A percentile compares a stretch with the other conserved stretches of the same genome.
phyloP scores from a whole-genome alignment of 2,329 filamentous ascomycete genomes.

The Exophiala mesophila region DNA sequence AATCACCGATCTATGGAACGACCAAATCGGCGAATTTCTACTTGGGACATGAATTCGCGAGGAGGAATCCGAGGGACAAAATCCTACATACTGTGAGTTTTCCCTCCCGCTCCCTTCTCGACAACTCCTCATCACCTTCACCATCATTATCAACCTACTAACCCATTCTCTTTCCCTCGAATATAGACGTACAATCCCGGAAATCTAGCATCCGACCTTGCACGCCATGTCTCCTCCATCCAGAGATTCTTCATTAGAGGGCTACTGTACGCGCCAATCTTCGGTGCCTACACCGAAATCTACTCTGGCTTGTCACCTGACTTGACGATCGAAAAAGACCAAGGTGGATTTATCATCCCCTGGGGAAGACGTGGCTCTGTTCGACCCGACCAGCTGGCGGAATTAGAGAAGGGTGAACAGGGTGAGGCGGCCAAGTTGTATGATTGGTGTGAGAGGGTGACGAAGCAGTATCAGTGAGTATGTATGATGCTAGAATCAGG shows the following conservation, averaged over 20 bases:
- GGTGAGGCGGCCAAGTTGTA: constrained; percentile 14
- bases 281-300: constrained; percentile 47
- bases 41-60: constrained; percentile 17
- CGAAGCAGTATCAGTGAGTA: constrained; percentile 15
- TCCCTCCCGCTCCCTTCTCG: neutral
- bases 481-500: no score
- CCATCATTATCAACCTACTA: no score
- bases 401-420: constrained; percentile 9
- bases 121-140: no score
- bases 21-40: constrained; percentile 19
- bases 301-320: constrained; percentile 45
- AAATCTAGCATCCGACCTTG: constrained; percentile 37
- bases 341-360: constrained; percentile 40
- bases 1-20: constrained; percentile 4
- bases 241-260: neutral
- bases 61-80: constrained; percentile 12
- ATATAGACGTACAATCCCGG: constrained; percentile 39
- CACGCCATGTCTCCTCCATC: constrained; percentile 26
- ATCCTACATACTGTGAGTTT: constrained; percentile 21
- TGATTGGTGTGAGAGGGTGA: constrained; percentile 21
- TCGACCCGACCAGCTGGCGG: constrained; percentile 6
- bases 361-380: constrained; percentile 38
- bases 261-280: constrained; percentile 30
- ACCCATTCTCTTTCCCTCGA: no score
- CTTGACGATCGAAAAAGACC: constrained; percentile 31